Evolutionary conservation across 2,329 filamentous ascomycete species (phyloP).

Genomic region (Fusarium sp.): DNA sequence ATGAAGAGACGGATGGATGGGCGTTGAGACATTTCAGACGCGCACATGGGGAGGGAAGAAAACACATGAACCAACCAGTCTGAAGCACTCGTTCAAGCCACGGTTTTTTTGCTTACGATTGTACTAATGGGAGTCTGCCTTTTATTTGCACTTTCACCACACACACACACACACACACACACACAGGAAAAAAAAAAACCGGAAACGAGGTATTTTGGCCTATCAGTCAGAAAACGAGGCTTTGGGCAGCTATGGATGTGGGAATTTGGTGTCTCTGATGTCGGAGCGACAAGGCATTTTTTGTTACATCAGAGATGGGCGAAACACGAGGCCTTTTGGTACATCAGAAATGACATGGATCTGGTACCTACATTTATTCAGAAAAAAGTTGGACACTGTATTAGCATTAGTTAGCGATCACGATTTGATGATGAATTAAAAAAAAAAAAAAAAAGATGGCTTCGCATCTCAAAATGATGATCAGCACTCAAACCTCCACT

Average conservation of each 20-base stretch:
- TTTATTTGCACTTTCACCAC: not conserved
- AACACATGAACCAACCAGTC: not conserved
- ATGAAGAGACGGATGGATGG: not conserved
- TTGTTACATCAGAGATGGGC: not conserved
- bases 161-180: not conserved
- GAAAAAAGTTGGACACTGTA: constrained; percentile 4
- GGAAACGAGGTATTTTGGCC: not conserved
- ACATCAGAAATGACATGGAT: no score
- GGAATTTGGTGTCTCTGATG: not conserved
- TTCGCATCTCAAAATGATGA: constrained; percentile 1
- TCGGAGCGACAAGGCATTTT: not conserved
- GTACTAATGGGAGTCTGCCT: not conserved
- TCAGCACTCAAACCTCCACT: constrained; percentile 37
- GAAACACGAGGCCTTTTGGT: constrained; percentile 9
- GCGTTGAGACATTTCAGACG: not conserved
- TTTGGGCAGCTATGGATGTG: not conserved
- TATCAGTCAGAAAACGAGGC: not conserved
- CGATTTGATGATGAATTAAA: constrained; percentile 12
- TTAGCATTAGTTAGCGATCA: constrained; percentile 15
- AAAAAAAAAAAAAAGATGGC: constrained; percentile 8
- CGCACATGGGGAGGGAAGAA: not conserved
- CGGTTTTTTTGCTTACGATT: not conserved
- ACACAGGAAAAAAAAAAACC: not conserved
- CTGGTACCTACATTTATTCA: not conserved
- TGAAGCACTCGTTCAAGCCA: not conserved